Base-by-base conservation (phyloP, 2,329 filamentous ascomycete genomes). In the Aspergillus japonicus region DNA sequence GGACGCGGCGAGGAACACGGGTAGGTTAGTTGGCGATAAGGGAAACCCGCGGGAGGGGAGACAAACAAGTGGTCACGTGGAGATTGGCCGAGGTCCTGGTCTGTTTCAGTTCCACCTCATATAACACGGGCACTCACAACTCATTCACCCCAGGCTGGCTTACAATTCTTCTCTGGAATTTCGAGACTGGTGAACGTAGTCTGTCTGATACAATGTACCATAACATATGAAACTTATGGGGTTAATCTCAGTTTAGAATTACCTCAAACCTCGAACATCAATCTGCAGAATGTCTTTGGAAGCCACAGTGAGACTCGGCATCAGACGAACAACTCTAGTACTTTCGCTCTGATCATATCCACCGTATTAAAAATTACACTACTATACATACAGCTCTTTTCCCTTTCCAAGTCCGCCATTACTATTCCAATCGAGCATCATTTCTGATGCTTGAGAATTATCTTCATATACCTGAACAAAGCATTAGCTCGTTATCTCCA, bases 391-490 rank as follows among this genome's bases (percentile, higher is more conserved):
- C 19, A 7, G 14, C 5, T 10, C 8, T 16, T 8, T 19, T 16
- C 19, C 14, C 39, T 7, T 10, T 16, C 5, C 39, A 1, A 16
- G 6, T 35, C 3, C 39, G 6, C 39, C 16, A 44, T 44, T n/a
- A 35, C 33, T 35, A 16, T 16, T 12, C 0, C 33, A 12, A 16
- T 2, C 3, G 2, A 8, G 7, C n/a, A 47, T 55, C 42, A 55
- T 33, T 54, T 55, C 29, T 59, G 59, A 33, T 53, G 62, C 26
- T 50, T 55, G 5, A 66, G 42, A 26, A 64, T 57, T 33, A 64
- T 66, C 8, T 61, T 66, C 62, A 66, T 63, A 23, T 66, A 66
- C 51, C 64, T 66, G 29, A 19, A 19, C 5, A 50, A 2, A 35
- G 21, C 5, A 4, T 44, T 23, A 16, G 42, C 31, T 7, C 3